Evolutionary conservation across 73 alveolate species (phyloP).

Genomic region (Paraurostyla sp.): DNA sequence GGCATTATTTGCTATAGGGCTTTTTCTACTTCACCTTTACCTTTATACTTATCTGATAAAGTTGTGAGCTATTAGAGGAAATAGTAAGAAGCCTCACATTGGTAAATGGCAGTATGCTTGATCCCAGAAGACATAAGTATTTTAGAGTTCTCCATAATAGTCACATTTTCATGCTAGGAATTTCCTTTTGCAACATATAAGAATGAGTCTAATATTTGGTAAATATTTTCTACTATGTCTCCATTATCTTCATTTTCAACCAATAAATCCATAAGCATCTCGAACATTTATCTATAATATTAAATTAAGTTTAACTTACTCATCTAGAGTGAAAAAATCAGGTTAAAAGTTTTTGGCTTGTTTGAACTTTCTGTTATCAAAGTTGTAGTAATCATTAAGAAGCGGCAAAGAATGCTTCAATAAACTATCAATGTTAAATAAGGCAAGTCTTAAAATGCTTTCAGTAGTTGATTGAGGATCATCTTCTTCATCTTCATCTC

Average conservation of each 20-base stretch:
- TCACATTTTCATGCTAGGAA: background rate
- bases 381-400: background rate
- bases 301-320: background rate
- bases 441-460: background rate
- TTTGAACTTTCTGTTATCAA: background rate
- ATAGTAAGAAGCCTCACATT: conserved; percentile 48
- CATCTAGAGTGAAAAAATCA: background rate
- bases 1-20: conserved; percentile 41
- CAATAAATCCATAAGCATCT: background rate
- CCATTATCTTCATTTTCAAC: conserved; percentile 58
- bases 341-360: background rate
- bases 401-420: background rate
- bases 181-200: background rate
- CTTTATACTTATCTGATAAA: conserved; percentile 52
- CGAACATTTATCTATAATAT: conserved; percentile 1
- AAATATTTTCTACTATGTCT: conserved; percentile 51
- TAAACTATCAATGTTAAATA: conserved; percentile 12
- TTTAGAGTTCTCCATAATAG: conserved; percentile 52
- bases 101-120: conserved; percentile 66
- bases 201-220: background rate
- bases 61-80: conserved; percentile 29
- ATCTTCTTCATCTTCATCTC: background rate
- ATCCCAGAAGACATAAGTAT: conserved; percentile 47
- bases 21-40: conserved; percentile 58
- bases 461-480: conserved; percentile 1